These are phyloP conservation scores for Steccherinum ochraceum DNA, from an alignment of 768 basidiomycete species.

Conservation along the genomic window DNA sequence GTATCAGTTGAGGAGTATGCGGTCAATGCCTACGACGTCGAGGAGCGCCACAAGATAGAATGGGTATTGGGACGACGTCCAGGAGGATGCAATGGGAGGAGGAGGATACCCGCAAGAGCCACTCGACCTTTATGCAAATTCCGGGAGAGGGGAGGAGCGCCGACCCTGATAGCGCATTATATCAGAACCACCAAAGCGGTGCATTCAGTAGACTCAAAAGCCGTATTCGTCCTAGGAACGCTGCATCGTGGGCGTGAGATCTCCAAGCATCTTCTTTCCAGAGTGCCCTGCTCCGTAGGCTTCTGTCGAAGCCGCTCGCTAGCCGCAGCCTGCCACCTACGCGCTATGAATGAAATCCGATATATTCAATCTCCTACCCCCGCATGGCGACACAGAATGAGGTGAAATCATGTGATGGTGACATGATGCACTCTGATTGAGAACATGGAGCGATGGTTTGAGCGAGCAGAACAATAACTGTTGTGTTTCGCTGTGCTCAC, in stretches of 20 bases:
- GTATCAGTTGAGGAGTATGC: background rate
- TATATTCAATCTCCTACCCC: background rate
- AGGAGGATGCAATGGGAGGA: slow-evolving; percentile 3
- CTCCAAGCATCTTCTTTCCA: slow-evolving; percentile 4
- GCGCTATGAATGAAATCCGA: background rate
- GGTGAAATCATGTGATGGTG: background rate
- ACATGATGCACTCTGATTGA: background rate
- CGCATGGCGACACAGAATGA: background rate
- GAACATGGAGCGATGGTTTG: no score
- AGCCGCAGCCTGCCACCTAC: slow-evolving; percentile 3
- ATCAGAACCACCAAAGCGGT: slow-evolving; percentile 14
- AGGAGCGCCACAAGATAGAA: background rate
- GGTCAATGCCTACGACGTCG: background rate
- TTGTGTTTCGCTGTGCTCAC: background rate
- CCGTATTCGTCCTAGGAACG: slow-evolving; percentile 14
- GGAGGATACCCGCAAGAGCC: slow-evolving; percentile 1
- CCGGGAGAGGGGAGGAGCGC: slow-evolving; percentile 10
- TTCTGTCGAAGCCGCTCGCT: slow-evolving; percentile 7
- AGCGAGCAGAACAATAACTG: background rate
- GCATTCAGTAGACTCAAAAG: slow-evolving; percentile 8
- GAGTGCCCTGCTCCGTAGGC: slow-evolving; percentile 6
- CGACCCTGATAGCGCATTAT: slow-evolving; percentile 3
- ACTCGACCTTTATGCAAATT: slow-evolving; percentile 14
- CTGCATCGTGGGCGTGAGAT: slow-evolving; percentile 12
- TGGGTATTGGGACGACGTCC: slow-evolving; percentile 4